A percentile compares a stretch with the other conserved stretches of the same genome.
Conservation (phyloP, 768 basidiomycete genomes). For the Podaxis carcinomalis region DNA sequence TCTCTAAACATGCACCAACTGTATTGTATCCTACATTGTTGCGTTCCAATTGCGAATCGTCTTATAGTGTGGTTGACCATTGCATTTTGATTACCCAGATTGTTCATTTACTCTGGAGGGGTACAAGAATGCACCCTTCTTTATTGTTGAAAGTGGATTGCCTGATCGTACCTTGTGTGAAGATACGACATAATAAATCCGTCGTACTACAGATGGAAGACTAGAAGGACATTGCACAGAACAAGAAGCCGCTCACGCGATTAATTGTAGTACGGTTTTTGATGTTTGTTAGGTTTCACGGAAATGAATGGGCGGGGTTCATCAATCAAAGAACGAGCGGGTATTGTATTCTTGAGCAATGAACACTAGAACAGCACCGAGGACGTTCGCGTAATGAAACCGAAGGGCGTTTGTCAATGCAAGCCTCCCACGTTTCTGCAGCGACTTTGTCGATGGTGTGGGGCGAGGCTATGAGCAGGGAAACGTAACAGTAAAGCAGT, state of each 20-base stretch:
- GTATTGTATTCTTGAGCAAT: background rate
- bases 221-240: background rate
- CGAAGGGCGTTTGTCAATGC: background rate
- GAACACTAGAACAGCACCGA: background rate
- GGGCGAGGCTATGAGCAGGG: background rate
- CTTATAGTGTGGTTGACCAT: no score
- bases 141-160: no score
- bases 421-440: no score
- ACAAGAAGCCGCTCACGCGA: background rate
- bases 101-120: no score
- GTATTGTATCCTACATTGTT: no score
- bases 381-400: background rate
- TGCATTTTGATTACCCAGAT: no score
- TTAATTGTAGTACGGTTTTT: background rate
- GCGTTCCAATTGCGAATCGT: no score
- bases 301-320: background rate
- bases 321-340: background rate
- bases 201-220: no score
- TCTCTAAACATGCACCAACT: no score
- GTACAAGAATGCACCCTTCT: no score
- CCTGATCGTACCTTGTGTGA: no score
- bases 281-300: background rate
- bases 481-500: background rate
- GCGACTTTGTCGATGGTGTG: background rate
- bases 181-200: no score